Evolutionary conservation across 139 green algal genomes (phyloP), one percentile per base, ranked within the genome.

Genomic region (Chlorella vulgaris): DNA sequence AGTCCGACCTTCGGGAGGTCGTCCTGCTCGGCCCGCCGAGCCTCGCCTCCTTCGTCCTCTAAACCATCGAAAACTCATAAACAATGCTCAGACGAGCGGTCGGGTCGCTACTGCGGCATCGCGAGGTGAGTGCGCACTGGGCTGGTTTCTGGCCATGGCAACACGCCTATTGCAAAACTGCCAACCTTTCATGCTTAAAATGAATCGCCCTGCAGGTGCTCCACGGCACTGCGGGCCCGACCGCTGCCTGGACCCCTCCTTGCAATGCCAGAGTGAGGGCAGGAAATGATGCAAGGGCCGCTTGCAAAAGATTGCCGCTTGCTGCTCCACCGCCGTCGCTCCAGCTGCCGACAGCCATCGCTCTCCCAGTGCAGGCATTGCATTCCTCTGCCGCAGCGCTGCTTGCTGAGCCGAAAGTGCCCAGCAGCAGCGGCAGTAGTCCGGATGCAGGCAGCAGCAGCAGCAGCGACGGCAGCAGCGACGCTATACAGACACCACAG

Each of bases 361-460:
- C n/a, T n/a, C n/a, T n/a, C n/a, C n/a, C n/a, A n/a, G 33, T 33
- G 24, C 73, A 69, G 51, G 39, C 26, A 0, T 1, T 79, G 35
- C 73, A 79, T 35, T 35, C 24, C 2, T 50, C 51, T 29, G 33
- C 73, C 22, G 53, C 73, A 7, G 38, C 73, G 0, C 73, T n/a
- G 73, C 51, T 79, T n/a, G 73, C 53, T 31, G 73, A 79, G 28
- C 69, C 60, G n/a, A 40, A 10, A 28, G 35, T n/a, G 42, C 67
- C 24, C 51, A 78, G 62, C 70, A 81, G 43, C 73, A 81, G 71
- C 69, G 66, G n/a, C n/a, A n/a, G n/a, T n/a, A n/a, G n/a, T n/a
- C n/a, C n/a, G n/a, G n/a, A n/a, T n/a, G n/a, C n/a, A 55, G 50
- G 7, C 67, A 33, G 76, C 40, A n/a, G 47, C 60, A 69, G 51